phyloP scores from a whole-genome alignment of 225 moss, liverwort and hornwort genomes.

The Rhytidiadelphus loreus region DNA sequence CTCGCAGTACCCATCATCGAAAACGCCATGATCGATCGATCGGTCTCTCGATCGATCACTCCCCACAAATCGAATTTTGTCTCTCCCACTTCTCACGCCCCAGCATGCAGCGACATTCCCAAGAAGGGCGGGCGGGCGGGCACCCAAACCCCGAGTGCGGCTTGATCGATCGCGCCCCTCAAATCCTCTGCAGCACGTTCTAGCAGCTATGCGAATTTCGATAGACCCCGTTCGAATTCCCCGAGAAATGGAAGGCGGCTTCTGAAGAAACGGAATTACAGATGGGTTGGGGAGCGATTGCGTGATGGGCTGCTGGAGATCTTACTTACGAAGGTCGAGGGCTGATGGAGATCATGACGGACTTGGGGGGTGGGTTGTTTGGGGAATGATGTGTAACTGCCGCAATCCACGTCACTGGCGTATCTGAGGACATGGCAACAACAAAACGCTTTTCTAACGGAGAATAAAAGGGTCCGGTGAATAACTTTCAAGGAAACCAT shows the following conservation, averaged over 20 bases:
- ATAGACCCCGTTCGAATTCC: neutral
- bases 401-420: neutral
- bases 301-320: neutral
- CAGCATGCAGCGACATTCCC: neutral
- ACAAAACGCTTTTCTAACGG: neutral
- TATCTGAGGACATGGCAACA: neutral
- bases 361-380: no score
- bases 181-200: neutral
- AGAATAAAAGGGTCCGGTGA: neutral
- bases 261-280: neutral
- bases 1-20: conserved; percentile 3
- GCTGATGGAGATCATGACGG: neutral
- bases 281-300: no score
- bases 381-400: conserved; percentile 6
- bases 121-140: neutral
- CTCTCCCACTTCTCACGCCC: neutral
- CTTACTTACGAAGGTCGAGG: neutral
- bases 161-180: neutral
- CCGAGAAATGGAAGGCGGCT: no score
- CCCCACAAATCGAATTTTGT: neutral
- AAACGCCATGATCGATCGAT: neutral
- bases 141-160: neutral
- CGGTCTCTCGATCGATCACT: neutral
- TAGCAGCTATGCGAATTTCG: neutral
- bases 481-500: neutral